Evolutionary conservation across 2,329 filamentous ascomycete species (phyloP).

Genomic region (Didymella pomorum): DNA sequence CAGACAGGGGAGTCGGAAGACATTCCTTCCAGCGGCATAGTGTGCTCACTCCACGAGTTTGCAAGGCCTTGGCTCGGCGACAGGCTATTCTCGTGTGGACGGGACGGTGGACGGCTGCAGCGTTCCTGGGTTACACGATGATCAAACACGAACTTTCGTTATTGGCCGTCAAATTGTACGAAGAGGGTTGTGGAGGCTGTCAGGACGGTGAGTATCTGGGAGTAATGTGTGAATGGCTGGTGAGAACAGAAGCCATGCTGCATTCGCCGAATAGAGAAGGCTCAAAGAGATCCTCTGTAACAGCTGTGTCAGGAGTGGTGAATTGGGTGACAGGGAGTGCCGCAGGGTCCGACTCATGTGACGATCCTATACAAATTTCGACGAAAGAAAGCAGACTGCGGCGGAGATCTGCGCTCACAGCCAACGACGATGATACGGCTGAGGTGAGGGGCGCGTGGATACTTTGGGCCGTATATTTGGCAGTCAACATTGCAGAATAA

Average conservation of each 20-base stretch:
- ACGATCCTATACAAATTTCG: constrained; percentile 35
- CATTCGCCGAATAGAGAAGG: constrained; percentile 10
- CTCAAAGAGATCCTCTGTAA: constrained; percentile 17
- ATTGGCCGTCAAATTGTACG: constrained; percentile 15
- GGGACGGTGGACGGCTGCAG: constrained; percentile 23
- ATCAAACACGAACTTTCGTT: constrained; percentile 30
- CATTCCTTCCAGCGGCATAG: constrained; percentile 23
- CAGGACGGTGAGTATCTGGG: constrained; percentile 3
- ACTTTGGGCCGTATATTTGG: constrained; percentile 21
- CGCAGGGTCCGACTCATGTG: constrained; percentile 39
- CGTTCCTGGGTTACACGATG: constrained; percentile 26
- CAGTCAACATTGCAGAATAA: constrained; percentile 14
- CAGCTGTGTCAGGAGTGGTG: constrained; percentile 10
- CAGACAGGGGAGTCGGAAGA: constrained; percentile 22
- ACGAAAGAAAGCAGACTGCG: constrained; percentile 26
- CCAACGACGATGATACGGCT: constrained; percentile 25
- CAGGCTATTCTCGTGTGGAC: constrained; percentile 20
- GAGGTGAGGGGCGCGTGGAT: constrained; percentile 27
- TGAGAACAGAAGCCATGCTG: constrained; percentile 1
- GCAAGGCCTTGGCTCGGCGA: constrained; percentile 25
- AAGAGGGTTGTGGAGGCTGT: constrained; percentile 3
- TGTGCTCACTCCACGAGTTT: constrained; percentile 19
- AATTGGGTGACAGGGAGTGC: constrained; percentile 25
- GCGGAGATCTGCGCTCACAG: constrained; percentile 34
- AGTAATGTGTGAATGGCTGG: constrained; percentile 3